Evolutionary conservation across 2,329 filamentous ascomycete species (phyloP), one percentile per base, ranked within the genome.

Genomic region (Neonectria magnoliae): DNA sequence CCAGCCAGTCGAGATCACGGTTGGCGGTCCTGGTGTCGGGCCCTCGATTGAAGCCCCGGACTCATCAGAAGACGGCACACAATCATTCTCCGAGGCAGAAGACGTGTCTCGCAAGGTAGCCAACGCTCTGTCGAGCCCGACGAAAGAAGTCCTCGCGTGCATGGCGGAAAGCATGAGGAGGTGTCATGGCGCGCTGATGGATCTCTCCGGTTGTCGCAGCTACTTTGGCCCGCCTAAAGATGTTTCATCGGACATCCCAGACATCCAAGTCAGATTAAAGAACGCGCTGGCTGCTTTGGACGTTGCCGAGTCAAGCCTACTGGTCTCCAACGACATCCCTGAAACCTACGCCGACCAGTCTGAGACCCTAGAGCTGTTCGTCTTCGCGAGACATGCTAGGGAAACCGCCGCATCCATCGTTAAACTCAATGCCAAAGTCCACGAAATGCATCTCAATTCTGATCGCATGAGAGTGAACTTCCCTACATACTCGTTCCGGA

Each of bases 141-240:
- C 84, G 2, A 77, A 78, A 22, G 78, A 80, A 18, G 76, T 89
- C 29, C 71, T 88, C 1, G 68, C 74, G 2, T 80, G 79, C 64
- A 86, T 88, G 80, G 77, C 77, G 38, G 75, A 79, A 16, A 78
- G 79, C 0, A 69, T 88, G 29, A 73, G 76, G 52, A 76, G 79
- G 61, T 86, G 84, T 58, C 84, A 88, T 72, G 84, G 84, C 5
- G 81, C 82, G 5, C 68, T 88, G 33, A 86, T 88, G 84, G 81
- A 83, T 11, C 80, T 87, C 67, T 84, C 84, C 27, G 83, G 85
- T 3, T 81, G 85, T 71, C 79, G 85, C 52, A 77, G 76, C 50
- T 79, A 82, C 66, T 77, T 87, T 5, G 83, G 84, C 0, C 84
- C 84, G 22, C 68, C 80, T 5, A 59, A 69, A 33, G 75, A 80